These are phyloP conservation scores for Tolypocladium endophyticum DNA, from an alignment of 2,329 filamentous ascomycete genomes.

Conservation along the genomic window DNA sequence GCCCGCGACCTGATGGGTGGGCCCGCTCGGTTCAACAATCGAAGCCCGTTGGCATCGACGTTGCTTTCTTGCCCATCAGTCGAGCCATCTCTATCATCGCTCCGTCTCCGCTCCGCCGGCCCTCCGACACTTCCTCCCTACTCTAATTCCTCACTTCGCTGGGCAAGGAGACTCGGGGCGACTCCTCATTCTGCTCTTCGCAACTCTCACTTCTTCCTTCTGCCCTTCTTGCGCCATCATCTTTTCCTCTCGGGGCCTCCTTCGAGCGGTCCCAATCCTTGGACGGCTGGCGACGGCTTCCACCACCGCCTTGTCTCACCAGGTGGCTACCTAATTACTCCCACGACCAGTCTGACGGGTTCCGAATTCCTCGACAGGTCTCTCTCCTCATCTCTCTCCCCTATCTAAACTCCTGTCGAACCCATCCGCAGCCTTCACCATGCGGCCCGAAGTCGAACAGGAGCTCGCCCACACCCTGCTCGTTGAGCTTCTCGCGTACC, in stretches of 20 bases:
- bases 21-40: slow-evolving; percentile 24
- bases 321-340: neutral
- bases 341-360: neutral
- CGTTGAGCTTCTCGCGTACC: slow-evolving; percentile 96
- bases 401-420: neutral
- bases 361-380: neutral
- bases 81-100: neutral
- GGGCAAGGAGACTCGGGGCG: slow-evolving; percentile 12
- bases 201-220: slow-evolving; percentile 4
- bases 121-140: neutral
- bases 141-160: slow-evolving; percentile 8
- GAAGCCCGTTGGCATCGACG: slow-evolving; percentile 10
- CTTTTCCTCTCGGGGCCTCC: slow-evolving; percentile 10
- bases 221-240: neutral
- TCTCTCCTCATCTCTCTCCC: slow-evolving; percentile 1
- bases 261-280: neutral
- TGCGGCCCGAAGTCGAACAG: slow-evolving; percentile 98
- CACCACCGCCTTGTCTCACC: neutral
- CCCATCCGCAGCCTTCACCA: slow-evolving; percentile 33
- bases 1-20: slow-evolving; percentile 20
- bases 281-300: neutral
- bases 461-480: slow-evolving; percentile 97
- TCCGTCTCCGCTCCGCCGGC: neutral
- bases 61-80: slow-evolving; percentile 5
- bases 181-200: slow-evolving; percentile 11